Evolutionary conservation across 2,329 filamentous ascomycete species (phyloP).

Genomic region (Microcera coccophila): DNA sequence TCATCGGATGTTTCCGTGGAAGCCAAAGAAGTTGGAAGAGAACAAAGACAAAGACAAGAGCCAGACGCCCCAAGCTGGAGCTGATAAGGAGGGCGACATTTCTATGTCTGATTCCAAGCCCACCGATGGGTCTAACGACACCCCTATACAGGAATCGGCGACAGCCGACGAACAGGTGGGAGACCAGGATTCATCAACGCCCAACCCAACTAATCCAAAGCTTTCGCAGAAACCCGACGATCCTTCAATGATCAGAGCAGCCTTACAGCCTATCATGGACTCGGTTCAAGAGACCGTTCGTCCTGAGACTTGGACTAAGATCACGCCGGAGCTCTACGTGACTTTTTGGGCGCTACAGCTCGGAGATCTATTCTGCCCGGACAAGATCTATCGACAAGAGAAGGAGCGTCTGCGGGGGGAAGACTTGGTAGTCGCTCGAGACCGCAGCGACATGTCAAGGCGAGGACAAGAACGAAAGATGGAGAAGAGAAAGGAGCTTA

Average conservation of each 20-base stretch:
- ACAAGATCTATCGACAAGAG: constrained; percentile 73
- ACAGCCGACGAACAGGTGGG: constrained; percentile 33
- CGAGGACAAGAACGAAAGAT: constrained; percentile 60
- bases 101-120: constrained; percentile 42
- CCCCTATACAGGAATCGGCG: constrained; percentile 24
- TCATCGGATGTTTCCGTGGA: constrained; percentile 54
- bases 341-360: constrained; percentile 90
- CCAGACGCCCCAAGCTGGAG: constrained; percentile 22
- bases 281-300: constrained; percentile 61
- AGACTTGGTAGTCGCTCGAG: constrained; percentile 62
- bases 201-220: constrained; percentile 15
- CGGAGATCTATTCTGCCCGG: constrained; percentile 74
- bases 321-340: constrained; percentile 78
- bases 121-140: constrained; percentile 24
- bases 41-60: constrained; percentile 24
- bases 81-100: constrained; percentile 57
- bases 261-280: constrained; percentile 68
- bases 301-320: constrained; percentile 60
- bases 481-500: constrained; percentile 64
- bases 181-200: constrained; percentile 7
- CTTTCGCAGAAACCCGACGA: constrained; percentile 34
- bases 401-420: constrained; percentile 64
- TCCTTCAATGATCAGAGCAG: constrained; percentile 28
- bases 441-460: constrained; percentile 69
- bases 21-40: constrained; percentile 30